These are phyloP conservation scores for Aspergillus latus DNA, from an alignment of 2,329 filamentous ascomycete genomes.

Conservation along the genomic window DNA sequence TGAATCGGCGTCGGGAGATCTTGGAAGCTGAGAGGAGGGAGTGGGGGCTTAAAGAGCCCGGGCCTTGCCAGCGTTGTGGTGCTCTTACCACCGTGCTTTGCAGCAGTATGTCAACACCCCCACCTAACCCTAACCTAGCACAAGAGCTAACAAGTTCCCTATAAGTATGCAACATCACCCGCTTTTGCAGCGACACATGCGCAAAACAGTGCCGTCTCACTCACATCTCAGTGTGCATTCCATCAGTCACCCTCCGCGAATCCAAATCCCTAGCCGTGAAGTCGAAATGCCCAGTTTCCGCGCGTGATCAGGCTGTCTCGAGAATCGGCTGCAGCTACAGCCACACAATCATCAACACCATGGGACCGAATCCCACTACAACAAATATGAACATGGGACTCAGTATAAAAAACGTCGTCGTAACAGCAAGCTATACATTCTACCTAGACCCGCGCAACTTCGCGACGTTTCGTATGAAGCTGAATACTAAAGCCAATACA, in stretches of 20 bases:
- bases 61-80: slow-evolving; percentile 25
- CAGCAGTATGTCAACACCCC: slow-evolving; percentile 23
- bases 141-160: background rate
- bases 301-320: slow-evolving; percentile 28
- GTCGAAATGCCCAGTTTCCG: slow-evolving; percentile 26
- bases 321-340: slow-evolving; percentile 25
- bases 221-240: slow-evolving; percentile 25
- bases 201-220: slow-evolving; percentile 20
- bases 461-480: slow-evolving; percentile 34
- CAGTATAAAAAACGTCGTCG: slow-evolving; percentile 15
- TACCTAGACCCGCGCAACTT: slow-evolving; percentile 35
- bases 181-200: slow-evolving; percentile 31
- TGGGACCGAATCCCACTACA: background rate
- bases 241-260: slow-evolving; percentile 32
- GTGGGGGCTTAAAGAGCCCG: slow-evolving; percentile 28
- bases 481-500: slow-evolving; percentile 29
- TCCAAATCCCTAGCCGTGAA: slow-evolving; percentile 33
- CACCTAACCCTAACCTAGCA: background rate
- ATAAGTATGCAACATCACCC: slow-evolving; percentile 31
- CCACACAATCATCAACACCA: background rate
- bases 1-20: slow-evolving; percentile 27
- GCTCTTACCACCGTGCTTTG: slow-evolving; percentile 26
- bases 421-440: slow-evolving; percentile 30
- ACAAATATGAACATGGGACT: background rate
- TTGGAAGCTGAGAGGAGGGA: slow-evolving; percentile 27